phyloP scores from a whole-genome alignment of 441 rosid species.

The Daphne laureola region DNA sequence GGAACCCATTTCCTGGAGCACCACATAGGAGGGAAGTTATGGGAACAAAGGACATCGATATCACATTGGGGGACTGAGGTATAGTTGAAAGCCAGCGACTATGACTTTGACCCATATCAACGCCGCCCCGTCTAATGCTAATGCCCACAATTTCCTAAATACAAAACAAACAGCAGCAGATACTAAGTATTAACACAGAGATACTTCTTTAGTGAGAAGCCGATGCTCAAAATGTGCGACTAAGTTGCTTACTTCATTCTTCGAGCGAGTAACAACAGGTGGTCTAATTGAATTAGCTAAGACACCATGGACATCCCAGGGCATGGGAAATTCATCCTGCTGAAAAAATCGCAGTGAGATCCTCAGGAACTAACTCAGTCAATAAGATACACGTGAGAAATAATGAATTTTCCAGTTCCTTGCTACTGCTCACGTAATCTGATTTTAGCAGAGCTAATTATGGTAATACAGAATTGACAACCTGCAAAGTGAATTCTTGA shows the following conservation, averaged over 20 bases:
- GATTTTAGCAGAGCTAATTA: too few relatives aligned
- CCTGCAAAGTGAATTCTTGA: too few relatives aligned
- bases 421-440: too few relatives aligned
- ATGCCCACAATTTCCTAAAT: slow-evolving; percentile 48
- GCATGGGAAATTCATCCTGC: slow-evolving; percentile 40
- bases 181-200: neutral
- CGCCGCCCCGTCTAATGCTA: slow-evolving; percentile 63
- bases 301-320: slow-evolving; percentile 33
- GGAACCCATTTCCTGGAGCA: slow-evolving; percentile 77
- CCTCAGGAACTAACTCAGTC: neutral
- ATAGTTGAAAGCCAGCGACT: slow-evolving; percentile 80
- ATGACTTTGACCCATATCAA: slow-evolving; percentile 64
- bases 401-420: too few relatives aligned
- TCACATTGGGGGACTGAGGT: slow-evolving; percentile 68
- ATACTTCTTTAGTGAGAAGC: neutral
- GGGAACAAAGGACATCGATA: slow-evolving; percentile 92
- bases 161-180: slow-evolving; percentile 2
- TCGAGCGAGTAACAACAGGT: slow-evolving; percentile 34
- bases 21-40: slow-evolving; percentile 82
- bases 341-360: slow-evolving; percentile 12
- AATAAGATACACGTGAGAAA: too few relatives aligned
- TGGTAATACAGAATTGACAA: too few relatives aligned
- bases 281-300: slow-evolving; percentile 34
- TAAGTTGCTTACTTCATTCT: slow-evolving; percentile 47
- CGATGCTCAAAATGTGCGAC: neutral